A percentile compares a stretch with the other conserved stretches of the same genome.
These are phyloP conservation scores for Aspergillus coremiiformis DNA, from an alignment of 495 filamentous ascomycete genomes.

Conservation along the genomic window DNA sequence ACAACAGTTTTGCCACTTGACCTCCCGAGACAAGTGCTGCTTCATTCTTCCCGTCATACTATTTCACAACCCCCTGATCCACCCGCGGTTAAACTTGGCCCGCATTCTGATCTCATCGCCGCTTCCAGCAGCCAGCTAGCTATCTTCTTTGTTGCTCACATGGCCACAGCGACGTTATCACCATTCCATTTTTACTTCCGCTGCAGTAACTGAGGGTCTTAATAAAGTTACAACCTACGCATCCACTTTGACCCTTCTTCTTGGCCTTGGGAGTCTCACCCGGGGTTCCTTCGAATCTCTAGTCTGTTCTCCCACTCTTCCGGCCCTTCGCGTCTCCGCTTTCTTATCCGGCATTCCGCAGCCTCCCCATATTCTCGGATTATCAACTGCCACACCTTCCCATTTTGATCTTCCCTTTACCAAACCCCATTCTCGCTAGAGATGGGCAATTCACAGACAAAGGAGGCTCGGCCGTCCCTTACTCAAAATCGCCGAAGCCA, in stretches of 20 bases:
- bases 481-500: conserved; percentile 27
- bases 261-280: not conserved
- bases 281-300: not conserved
- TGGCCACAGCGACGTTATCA: conserved; percentile 18
- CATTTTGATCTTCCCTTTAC: conserved; percentile 5
- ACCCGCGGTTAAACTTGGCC: conserved; percentile 16
- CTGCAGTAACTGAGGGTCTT: conserved; percentile 10
- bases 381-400: conserved; percentile 2
- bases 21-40: not conserved
- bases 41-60: not conserved
- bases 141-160: conserved; percentile 19
- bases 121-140: conserved; percentile 12
- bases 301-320: conserved; percentile 5
- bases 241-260: conserved; percentile 1
- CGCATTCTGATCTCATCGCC: conserved; percentile 23
- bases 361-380: conserved; percentile 1
- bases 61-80: conserved; percentile 1
- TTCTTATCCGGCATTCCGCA: conserved; percentile 15
- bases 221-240: not conserved
- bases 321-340: conserved; percentile 14
- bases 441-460: conserved; percentile 58
- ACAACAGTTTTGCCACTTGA: not conserved
- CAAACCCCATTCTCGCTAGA: conserved; percentile 2
- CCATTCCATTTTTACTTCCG: conserved; percentile 3
- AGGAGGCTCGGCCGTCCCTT: conserved; percentile 44